Conservation (phyloP, 2,329 filamentous ascomycete species). For the Colletotrichum destructivum region DNA sequence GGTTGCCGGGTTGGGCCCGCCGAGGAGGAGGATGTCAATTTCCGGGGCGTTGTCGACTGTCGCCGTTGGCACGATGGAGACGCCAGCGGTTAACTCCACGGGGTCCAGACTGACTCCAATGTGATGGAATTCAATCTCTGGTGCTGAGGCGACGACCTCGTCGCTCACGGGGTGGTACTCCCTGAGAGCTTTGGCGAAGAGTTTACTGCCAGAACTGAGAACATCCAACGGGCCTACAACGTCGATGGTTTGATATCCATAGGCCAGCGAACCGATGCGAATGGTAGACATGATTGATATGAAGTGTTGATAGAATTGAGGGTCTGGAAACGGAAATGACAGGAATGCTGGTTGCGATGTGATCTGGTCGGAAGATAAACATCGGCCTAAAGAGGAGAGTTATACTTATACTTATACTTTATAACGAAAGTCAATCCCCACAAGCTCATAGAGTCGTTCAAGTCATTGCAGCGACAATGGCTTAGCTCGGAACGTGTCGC, state of each 20-base stretch:
- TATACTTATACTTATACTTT: too few species aligned
- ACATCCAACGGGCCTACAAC: slow-evolving; percentile 51
- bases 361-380: not conserved
- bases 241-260: slow-evolving; percentile 53
- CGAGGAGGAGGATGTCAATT: slow-evolving; percentile 55
- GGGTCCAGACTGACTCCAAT: slow-evolving; percentile 52
- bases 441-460: too few species aligned
- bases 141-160: slow-evolving; percentile 45
- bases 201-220: slow-evolving; percentile 47
- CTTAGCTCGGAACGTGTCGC: too few species aligned
- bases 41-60: slow-evolving; percentile 54
- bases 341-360: not conserved
- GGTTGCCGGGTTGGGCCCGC: slow-evolving; percentile 48
- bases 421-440: not conserved
- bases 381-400: not conserved
- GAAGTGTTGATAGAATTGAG: not conserved
- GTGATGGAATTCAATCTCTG: slow-evolving; percentile 53
- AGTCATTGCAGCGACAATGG: too few species aligned
- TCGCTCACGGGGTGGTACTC: slow-evolving; percentile 43
- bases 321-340: not conserved
- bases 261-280: slow-evolving; percentile 48
- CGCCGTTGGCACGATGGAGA: slow-evolving; percentile 48
- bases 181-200: slow-evolving; percentile 34
- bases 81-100: slow-evolving; percentile 39
- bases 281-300: slow-evolving; percentile 44